Conservation (phyloP, 441 rosid genomes). For the Brassica balearica region DNA sequence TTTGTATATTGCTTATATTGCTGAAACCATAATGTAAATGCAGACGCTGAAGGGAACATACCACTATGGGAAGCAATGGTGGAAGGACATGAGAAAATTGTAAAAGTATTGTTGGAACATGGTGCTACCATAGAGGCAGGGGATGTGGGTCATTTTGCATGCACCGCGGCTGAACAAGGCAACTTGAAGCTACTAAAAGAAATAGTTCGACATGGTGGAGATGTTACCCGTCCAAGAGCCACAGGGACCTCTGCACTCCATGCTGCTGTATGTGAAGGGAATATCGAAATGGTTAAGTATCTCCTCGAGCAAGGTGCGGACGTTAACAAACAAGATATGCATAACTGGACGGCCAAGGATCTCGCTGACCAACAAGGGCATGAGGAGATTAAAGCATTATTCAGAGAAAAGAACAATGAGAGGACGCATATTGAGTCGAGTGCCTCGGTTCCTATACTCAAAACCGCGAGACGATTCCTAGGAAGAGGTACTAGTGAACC, state of each 20-base stretch:
- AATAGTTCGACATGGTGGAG: constrained; percentile 58
- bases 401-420: constrained; percentile 33
- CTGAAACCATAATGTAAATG: constrained; percentile 12
- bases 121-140: constrained; percentile 56
- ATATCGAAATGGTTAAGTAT: constrained; percentile 63
- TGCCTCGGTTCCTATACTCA: constrained; percentile 50
- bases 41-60: constrained; percentile 68
- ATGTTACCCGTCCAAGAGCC: constrained; percentile 53
- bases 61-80: constrained; percentile 86
- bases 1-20: too few relatives aligned
- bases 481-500: constrained; percentile 71
- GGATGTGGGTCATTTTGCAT: constrained; percentile 76
- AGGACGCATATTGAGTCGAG: constrained; percentile 42
- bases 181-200: constrained; percentile 61
- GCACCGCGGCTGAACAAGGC: constrained; percentile 67
- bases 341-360: constrained; percentile 67
- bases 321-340: constrained; percentile 62
- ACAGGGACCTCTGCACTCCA: constrained; percentile 74
- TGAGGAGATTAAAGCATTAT: constrained; percentile 59
- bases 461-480: constrained; percentile 45
- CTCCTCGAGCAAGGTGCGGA: constrained; percentile 69
- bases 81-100: constrained; percentile 57
- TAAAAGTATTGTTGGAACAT: constrained; percentile 53
- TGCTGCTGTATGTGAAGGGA: constrained; percentile 74
- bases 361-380: constrained; percentile 89